Base-by-base conservation (phyloP, 768 basidiomycete genomes). In the Mrakia hoshinonis region DNA sequence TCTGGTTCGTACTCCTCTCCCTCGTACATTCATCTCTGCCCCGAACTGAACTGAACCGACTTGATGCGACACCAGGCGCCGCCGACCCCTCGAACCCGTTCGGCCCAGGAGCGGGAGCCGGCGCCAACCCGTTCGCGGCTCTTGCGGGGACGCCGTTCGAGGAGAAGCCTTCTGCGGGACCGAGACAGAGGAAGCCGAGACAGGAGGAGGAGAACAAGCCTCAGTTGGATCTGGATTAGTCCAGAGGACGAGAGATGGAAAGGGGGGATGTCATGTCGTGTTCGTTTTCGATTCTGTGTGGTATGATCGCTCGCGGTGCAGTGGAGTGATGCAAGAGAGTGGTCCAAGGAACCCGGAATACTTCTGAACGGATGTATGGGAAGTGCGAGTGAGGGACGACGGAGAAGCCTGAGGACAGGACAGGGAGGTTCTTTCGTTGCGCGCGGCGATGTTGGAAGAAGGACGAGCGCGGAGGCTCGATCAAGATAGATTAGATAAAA, bases 181-280 rank as follows among this genome's bases (percentile, higher is more conserved):
- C 58, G 22, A 31, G 58, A 22, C 34, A 36, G 36, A 18, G 34
- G 34, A 61, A 58, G 36, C 31, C 58, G 22, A 31, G 31, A 9
- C 31, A 22, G 6, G 58, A 61, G 6, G 58, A 61, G 58, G 58
- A 61, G 3, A 20, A 61, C 36, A 2, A 31, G 4, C 58, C 58
- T 20, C 58, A 61, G 58, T 61, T 61, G 58, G 58, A 61, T n/a
- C 58, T 61, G 34, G 58, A 61, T 38, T 61, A 38, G 26, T 31
- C 1, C 11, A 3, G 6, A 0, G 13, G 54, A 0, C 22, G 29
- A 55, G 54, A 31, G 54, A 31, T 12, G n/a, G 4, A 31, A 31
- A 18, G 20, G 18, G 7, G 29, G 29, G 26, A 55, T 55, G 54
- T 34, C 54, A 15, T 55, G 54, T 34, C 15, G 24, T 29, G 29